Conservation (phyloP, 1,284 basidiomycete genomes). For the Apiotrichum veenhuisii region DNA sequence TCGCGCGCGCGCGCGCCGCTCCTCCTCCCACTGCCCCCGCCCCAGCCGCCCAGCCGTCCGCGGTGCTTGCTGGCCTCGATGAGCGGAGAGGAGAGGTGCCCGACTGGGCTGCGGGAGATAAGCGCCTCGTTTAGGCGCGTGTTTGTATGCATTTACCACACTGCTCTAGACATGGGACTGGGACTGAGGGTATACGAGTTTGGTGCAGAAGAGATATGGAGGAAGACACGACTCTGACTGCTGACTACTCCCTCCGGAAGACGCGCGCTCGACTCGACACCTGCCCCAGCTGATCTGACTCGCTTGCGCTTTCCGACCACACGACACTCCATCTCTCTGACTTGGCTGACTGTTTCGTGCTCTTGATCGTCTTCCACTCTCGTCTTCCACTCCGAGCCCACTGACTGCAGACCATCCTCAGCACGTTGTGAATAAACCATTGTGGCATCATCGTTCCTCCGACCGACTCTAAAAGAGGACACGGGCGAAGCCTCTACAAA, state of each 20-base stretch:
- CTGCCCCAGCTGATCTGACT: too few species aligned
- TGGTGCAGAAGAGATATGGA: too few species aligned
- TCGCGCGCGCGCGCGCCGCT: not conserved
- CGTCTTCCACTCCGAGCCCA: too few species aligned
- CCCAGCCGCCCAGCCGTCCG: not conserved
- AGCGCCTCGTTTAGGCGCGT: slow-evolving; percentile 16
- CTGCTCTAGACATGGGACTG: not conserved
- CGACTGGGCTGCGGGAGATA: slow-evolving; percentile 21
- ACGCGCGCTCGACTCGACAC: too few species aligned
- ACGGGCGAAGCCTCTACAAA: slow-evolving; percentile 33
- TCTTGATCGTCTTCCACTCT: too few species aligned
- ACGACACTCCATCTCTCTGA: too few species aligned
- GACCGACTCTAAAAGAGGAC: slow-evolving; percentile 37
- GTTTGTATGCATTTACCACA: slow-evolving; percentile 16
- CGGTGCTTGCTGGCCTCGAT: not conserved
- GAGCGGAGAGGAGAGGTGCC: slow-evolving; percentile 4
- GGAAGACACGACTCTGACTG: too few species aligned
- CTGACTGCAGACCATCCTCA: too few species aligned
- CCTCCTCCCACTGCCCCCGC: not conserved
- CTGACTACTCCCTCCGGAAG: too few species aligned
- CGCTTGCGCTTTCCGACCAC: too few species aligned
- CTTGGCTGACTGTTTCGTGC: too few species aligned
- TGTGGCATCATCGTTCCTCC: slow-evolving; percentile 28
- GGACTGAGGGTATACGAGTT: too few species aligned
- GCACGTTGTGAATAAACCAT: not conserved